Base-by-base conservation (phyloP, 176 grass and related monocot species). In the Oryza brachyantha region DNA sequence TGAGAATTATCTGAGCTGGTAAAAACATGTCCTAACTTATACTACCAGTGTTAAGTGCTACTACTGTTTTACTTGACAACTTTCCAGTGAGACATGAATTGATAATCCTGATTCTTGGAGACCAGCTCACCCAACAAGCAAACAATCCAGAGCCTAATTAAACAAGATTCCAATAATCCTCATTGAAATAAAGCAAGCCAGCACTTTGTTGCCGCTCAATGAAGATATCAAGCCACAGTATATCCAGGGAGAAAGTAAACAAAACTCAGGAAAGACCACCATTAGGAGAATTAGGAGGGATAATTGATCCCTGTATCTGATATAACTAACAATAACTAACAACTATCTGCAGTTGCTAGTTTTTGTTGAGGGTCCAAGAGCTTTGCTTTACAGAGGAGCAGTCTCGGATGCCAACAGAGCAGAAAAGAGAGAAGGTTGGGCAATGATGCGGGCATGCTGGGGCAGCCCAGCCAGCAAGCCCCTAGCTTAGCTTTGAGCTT, bases 361-460 rank as follows among this genome's bases (percentile, higher is more conserved):
- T 27, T 79, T 26, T 66, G 75, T 5, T 25, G 16, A 69, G 29
- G 52, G 63, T 80, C 8, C 24, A 76, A n/a, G 66, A 83, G 29
- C 35, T 55, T 66, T 42, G 71, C 63, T 81, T 87, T 82, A 77
- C 85, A 84, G 80, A 54, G 10, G 63, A 63, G 34, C 11, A 4
- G 37, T 83, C 81, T 84, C 75, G 81, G 86, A 74, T 88, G 77
- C 84, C 77, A 80, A 82, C 35, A 40, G 24, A 37, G 82, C 39
- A 32, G 13, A 22, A 67, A 29, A 28, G 60, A 24, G 16, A 6
- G 35, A 4, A 5, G 35, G 35, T 36, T 36, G 32, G 2, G 21
- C 76, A 85, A 86, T 86, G 84, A 86, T 86, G 84, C 70, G 19
- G 61, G 76, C 84, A 86, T 80, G 78, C 78, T 4, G 77, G n/a